phyloP scores from a whole-genome alignment of 305 asterid species.

The Solanum hybrid region DNA sequence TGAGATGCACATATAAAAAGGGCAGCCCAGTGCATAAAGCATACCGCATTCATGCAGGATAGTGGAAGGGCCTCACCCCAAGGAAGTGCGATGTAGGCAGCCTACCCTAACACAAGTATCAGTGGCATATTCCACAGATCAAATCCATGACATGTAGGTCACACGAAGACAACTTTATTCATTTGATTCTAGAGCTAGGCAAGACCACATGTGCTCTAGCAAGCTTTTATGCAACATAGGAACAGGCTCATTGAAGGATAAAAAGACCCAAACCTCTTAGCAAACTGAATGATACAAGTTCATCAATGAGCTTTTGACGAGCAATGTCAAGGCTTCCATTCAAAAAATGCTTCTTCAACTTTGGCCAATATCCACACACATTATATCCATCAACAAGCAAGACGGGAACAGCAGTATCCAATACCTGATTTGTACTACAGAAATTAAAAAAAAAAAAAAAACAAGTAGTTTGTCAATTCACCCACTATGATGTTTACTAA shows the following conservation, averaged over 20 bases:
- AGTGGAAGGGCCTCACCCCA: not conserved
- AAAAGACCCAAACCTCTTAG: constrained; percentile 57
- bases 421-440: constrained; percentile 73
- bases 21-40: not conserved
- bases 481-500: not conserved
- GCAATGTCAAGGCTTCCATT: constrained; percentile 77
- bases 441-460: constrained; percentile 11
- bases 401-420: constrained; percentile 69
- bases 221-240: not conserved
- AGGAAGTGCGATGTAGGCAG: not conserved
- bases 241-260: not conserved
- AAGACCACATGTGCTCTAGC: not conserved
- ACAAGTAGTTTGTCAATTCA: not conserved
- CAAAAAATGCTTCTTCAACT: constrained; percentile 86
- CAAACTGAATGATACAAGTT: constrained; percentile 69
- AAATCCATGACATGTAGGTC: not conserved
- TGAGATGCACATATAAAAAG: not conserved
- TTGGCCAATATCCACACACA: constrained; percentile 92
- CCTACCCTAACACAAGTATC: not conserved
- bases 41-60: not conserved
- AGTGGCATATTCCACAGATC: not conserved
- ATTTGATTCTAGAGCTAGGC: not conserved
- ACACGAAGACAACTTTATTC: not conserved
- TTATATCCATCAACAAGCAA: constrained; percentile 97
- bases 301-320: constrained; percentile 93